Evolutionary conservation across 177 flowering plant genomes (phyloP).

Genomic region (Vitis hybrid): DNA sequence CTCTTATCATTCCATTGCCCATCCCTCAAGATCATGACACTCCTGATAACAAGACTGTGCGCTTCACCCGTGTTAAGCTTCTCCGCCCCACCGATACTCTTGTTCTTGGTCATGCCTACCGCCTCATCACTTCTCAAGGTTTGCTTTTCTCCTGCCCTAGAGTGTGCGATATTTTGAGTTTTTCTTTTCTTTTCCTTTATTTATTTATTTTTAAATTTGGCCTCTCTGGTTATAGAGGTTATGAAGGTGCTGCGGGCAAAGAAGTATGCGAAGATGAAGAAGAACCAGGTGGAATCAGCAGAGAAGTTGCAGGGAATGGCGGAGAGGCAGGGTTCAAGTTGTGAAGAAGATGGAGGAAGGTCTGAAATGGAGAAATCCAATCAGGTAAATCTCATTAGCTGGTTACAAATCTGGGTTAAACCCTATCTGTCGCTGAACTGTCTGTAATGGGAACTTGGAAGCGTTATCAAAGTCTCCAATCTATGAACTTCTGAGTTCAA

Average conservation of each 20-base stretch:
- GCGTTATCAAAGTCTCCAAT: no score
- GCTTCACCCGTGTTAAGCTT: constrained; percentile 81
- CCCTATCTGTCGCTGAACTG: no score
- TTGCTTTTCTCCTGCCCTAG: background rate
- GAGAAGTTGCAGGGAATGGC: constrained; percentile 11
- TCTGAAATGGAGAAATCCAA: constrained; percentile 25
- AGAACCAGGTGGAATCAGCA: constrained; percentile 34
- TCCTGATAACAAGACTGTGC: constrained; percentile 32
- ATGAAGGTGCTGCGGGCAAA: constrained; percentile 81
- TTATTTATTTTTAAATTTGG: background rate
- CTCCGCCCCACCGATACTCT: constrained; percentile 81
- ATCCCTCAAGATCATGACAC: background rate
- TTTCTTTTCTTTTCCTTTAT: background rate
- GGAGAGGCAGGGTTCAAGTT: constrained; percentile 21
- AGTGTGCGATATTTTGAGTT: background rate
- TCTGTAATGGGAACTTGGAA: no score
- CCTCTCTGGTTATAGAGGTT: constrained; percentile 56
- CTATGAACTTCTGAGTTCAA: no score
- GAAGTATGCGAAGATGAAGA: constrained; percentile 61
- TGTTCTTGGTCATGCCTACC: constrained; percentile 78
- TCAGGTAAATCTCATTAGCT: constrained; percentile 32
- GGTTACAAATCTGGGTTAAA: no score
- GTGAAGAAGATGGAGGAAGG: constrained; percentile 18
- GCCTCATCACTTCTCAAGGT: constrained; percentile 85
- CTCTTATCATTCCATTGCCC: constrained; percentile 54